Base-by-base conservation (phyloP, 129 eudicot genomes). In the Flaveria bidentis region DNA sequence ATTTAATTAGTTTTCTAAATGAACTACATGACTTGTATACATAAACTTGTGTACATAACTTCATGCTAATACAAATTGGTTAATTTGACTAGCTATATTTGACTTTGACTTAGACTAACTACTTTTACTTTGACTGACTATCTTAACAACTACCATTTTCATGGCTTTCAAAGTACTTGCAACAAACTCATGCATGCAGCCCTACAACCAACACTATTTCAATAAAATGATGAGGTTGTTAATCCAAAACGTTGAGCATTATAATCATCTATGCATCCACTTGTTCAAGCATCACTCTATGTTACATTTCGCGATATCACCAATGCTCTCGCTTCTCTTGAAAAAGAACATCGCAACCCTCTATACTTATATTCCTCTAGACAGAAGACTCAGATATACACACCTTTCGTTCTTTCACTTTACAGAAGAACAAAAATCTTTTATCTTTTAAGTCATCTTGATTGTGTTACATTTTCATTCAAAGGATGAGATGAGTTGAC, bases 361-460 rank as follows among this genome's bases (percentile, higher is more conserved):
- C 62, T 55, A 55, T 55, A 18, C 26, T 55, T 55, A 55, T 55
- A 55, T 55, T 55, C 61, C 23, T 55, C 62, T 55, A n/a, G 20
- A 55, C 26, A 12, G 26, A 55, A 18, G 22, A 28, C 17, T 8
- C 49, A 9, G 13, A 45, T 45, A 45, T 1, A 9, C 12, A 0
- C 2, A 10, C 33, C 33, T 28, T 28, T 28, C 33, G 0, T 28
- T 28, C 39, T 33, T 33, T 33, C 39, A 4, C 39, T 45, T 45
- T 45, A 2, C n/a, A 2, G 63, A 57, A 23, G 26, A 57, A 20
- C 30, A 57, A 20, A 57, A 56, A 17, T 55, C 1, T 17, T 51
- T 15, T 16, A 11, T 52, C 9, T 9, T 57, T 22, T 57, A 18
- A 18, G 2, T 57, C 1, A 2, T 57, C 13, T 20, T 57, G 64